Percentiles rank a stretch among this genome's conserved stretches.
Evolutionary conservation across 225 moss, liverwort and hornwort genomes (phyloP).

Genomic region (Straminergon stramineum): DNA sequence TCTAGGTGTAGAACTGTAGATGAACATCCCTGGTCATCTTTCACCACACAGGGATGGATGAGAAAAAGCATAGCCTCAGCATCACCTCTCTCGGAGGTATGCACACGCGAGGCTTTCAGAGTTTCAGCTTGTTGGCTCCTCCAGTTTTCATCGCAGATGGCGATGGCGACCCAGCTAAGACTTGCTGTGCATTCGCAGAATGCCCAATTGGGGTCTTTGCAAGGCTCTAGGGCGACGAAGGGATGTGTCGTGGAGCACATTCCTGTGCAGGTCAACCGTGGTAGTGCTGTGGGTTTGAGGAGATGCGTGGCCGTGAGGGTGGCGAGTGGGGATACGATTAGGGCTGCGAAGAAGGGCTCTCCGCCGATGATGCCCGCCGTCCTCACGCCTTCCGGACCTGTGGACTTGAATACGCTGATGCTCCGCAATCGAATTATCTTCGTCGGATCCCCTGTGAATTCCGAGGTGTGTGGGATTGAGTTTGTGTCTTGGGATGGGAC

Average conservation of each 20-base stretch:
- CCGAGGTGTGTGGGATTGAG: slow-evolving; percentile 22
- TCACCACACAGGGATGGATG: neutral
- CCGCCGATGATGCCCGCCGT: slow-evolving; percentile 73
- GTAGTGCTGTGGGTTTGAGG: neutral
- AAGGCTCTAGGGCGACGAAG: neutral
- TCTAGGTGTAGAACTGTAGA: neutral
- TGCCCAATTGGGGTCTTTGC: neutral
- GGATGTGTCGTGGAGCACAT: neutral
- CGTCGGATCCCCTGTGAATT: slow-evolving; percentile 76
- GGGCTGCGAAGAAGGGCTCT: slow-evolving; percentile 68
- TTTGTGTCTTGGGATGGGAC: neutral
- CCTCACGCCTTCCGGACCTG: slow-evolving; percentile 62
- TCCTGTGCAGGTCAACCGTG: neutral
- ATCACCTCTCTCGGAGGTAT: neutral
- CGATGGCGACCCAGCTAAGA: slow-evolving; percentile 1
- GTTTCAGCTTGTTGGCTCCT: neutral
- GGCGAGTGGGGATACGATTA: neutral
- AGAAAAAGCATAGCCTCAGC: neutral
- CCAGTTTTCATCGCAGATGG: neutral
- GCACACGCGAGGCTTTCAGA: neutral
- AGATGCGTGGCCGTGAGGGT: neutral
- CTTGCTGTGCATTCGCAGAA: neutral
- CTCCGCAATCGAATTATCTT: slow-evolving; percentile 79
- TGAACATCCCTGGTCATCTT: neutral
- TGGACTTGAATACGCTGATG: slow-evolving; percentile 62